Evolutionary conservation across 1,284 basidiomycete species (phyloP).

Genomic region (Apiotrichum gamsii): DNA sequence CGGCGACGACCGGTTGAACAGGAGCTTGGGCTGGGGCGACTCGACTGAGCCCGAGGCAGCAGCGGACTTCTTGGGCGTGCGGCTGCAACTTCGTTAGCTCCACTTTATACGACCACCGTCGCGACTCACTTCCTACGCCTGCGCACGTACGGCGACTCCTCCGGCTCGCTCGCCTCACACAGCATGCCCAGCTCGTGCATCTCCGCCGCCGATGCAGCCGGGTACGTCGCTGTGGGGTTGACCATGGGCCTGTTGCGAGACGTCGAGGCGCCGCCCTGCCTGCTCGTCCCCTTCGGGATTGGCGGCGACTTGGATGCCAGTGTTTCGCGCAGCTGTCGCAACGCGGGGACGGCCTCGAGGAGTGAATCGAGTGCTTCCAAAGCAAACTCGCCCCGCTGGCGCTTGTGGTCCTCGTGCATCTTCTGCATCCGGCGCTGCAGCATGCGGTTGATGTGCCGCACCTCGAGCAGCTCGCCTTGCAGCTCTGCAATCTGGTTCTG

Average conservation of each 20-base stretch:
- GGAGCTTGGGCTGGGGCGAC: neutral
- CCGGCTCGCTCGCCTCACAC: constrained; percentile 1
- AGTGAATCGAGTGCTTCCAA: constrained; percentile 7
- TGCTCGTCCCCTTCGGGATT: neutral
- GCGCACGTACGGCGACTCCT: neutral
- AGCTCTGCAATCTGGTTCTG: constrained; percentile 12
- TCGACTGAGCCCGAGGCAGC: neutral
- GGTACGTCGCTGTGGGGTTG: constrained; percentile 12
- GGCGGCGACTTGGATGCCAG: neutral
- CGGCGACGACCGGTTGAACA: neutral
- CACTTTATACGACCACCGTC: neutral
- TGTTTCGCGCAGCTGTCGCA: constrained; percentile 5
- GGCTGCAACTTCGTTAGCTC: neutral
- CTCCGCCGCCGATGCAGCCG: constrained; percentile 4
- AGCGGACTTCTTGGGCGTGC: no score
- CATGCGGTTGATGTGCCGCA: constrained; percentile 3
- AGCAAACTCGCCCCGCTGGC: neutral
- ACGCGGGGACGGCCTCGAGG: constrained; percentile 7
- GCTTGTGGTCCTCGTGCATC: neutral
- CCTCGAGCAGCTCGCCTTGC: constrained; percentile 12
- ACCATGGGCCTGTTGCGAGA: no score
- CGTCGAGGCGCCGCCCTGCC: neutral
- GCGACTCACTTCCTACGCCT: neutral
- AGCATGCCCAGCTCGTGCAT: neutral
- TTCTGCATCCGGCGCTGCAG: constrained; percentile 1